These are phyloP conservation scores for Carnegiea gigantea DNA, from an alignment of 179 eudicot species.

Conservation along the genomic window DNA sequence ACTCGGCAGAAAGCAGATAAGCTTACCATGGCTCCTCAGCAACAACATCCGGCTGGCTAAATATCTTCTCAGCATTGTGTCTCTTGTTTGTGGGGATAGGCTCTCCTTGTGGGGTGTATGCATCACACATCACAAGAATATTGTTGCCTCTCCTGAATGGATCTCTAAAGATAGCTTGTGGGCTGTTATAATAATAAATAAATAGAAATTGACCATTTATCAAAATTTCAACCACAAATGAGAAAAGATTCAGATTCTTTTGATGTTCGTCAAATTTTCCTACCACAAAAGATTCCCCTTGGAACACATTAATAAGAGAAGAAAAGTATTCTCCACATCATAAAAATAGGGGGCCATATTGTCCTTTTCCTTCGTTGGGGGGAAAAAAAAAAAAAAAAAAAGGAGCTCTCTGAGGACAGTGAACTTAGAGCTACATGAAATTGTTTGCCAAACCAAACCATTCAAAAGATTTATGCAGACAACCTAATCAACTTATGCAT, in stretches of 20 bases:
- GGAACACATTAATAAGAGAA: not conserved
- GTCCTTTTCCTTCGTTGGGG: not conserved
- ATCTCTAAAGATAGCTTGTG: conserved; percentile 93
- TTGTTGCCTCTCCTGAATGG: conserved; percentile 97
- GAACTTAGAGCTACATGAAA: not conserved
- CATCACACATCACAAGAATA: conserved; percentile 88
- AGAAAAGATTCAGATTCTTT: not conserved
- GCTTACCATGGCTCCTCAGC: conserved; percentile 78
- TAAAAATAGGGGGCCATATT: conserved; percentile 10
- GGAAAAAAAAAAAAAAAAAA: not conserved
- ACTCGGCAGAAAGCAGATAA: not conserved
- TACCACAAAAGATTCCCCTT: not conserved
- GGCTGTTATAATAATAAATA: conserved; percentile 44
- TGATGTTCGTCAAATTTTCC: not conserved
- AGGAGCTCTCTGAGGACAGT: too few relatives aligned
- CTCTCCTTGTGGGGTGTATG: conserved; percentile 93
- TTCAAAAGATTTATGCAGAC: not conserved
- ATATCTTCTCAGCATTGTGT: conserved; percentile 65
- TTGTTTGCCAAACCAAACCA: not conserved
- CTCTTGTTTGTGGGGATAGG: conserved; percentile 97
- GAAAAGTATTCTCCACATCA: not conserved
- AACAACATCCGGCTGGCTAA: conserved; percentile 72
- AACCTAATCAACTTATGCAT: not conserved
- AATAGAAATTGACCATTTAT: conserved; percentile 1
- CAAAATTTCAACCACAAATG: not conserved